Base-by-base conservation (phyloP, 208 protist species). In the Giardia muris region DNA sequence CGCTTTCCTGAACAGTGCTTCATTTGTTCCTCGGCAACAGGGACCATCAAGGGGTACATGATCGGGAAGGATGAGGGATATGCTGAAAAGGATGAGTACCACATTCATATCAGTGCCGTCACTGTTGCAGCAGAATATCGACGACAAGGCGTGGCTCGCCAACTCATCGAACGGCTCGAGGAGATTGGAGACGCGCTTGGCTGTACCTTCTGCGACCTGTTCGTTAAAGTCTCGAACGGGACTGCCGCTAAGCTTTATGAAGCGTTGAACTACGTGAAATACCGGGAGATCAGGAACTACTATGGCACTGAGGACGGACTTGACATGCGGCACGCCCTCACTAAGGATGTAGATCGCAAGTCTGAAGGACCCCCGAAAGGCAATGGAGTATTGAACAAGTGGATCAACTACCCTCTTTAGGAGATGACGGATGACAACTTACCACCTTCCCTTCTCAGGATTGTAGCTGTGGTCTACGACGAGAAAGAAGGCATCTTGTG, bases 31-130 rank as follows among this genome's bases (percentile, higher is more conserved):
- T 3, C 4, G 1, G 1, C 57, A 76, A 76, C 1, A 0, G 45
- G 43, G 4, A 19, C 4, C n/a, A 47, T 90, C 10, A 2, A 47
- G 44, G 87, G 87, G 2, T 90, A 90, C 44, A 90, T 90, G 87
- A 90, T 90, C n/a, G 87, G 43, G 4, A 90, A 90, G 87, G 87
- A 90, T n/a, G 87, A 90, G n/a, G 86, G 86, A 10, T 89, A 10
- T 46, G 43, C 44, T 19, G n/a, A 22, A 2, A 90, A 90, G 1
- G 45, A 2, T 2, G 87, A 90, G 1, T 90, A 90, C 45, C 87
- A 90, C 44, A n/a, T 90, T 47, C 87, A 90, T n/a, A 45, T 90
- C 1, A 47, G 42, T 2, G 87, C 87, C 30, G 87, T 90, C 2
- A 90, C 87, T 47, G 44, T 90, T n/a, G 87, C 87, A 2, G 45